A percentile compares a stretch with the other conserved stretches of the same genome.
Evolutionary conservation across 441 rosid genomes (phyloP).

Genomic region (Macaranga tanarius): DNA sequence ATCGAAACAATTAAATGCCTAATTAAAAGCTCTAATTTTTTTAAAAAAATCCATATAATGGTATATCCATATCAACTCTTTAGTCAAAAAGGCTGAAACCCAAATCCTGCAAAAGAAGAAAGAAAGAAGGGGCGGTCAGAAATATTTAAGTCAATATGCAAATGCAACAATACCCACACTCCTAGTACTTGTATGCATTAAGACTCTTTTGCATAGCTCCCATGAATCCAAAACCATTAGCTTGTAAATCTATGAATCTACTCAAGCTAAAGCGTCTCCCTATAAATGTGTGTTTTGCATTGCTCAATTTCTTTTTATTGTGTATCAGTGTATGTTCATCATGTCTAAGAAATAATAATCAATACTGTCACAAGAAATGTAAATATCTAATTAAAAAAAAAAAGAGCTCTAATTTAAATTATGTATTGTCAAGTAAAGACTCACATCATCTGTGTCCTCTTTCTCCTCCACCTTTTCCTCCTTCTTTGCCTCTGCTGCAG

Average conservation of each 20-base stretch:
- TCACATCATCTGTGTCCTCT: constrained; percentile 80
- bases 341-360: not conserved
- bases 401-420: not conserved
- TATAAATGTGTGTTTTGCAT: too few species aligned
- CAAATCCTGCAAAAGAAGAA: constrained; percentile 45
- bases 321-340: not conserved
- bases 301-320: too few species aligned
- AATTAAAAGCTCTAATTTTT: not conserved
- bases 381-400: not conserved
- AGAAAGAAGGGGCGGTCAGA: not conserved
- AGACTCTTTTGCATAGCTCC: too few species aligned
- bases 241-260: too few species aligned
- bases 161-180: too few species aligned
- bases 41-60: not conserved
- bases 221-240: too few species aligned
- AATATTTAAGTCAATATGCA: not conserved
- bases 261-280: too few species aligned
- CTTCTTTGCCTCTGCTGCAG: constrained; percentile 59
- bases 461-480: constrained; percentile 78
- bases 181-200: too few species aligned
- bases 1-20: not conserved
- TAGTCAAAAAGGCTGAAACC: constrained; percentile 52
- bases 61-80: constrained; percentile 1
- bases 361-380: not conserved
- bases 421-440: constrained; percentile 8